These are phyloP conservation scores for Eucalyptus regnans DNA, from an alignment of 345 rosid species.

Conservation along the genomic window DNA sequence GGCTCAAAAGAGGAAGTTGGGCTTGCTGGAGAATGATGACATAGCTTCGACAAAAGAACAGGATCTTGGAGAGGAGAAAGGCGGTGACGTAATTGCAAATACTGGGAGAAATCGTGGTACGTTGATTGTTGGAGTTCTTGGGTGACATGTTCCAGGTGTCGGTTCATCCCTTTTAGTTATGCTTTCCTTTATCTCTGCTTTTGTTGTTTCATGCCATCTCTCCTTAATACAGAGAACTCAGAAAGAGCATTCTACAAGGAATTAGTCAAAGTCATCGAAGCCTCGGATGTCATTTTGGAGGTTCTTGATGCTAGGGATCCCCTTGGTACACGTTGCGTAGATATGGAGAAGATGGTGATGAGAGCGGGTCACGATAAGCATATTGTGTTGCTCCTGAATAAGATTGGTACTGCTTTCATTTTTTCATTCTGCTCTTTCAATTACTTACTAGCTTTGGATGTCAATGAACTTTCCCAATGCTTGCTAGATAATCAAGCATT, in stretches of 20 bases:
- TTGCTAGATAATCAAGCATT: background rate
- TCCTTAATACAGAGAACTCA: conserved; percentile 44
- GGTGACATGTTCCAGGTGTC: background rate
- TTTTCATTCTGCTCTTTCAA: background rate
- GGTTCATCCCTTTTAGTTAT: background rate
- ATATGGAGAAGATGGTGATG: conserved; percentile 93
- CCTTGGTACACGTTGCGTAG: conserved; percentile 82
- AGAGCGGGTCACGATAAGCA: conserved; percentile 71
- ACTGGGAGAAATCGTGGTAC: conserved; percentile 46
- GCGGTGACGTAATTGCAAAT: background rate
- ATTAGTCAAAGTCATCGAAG: conserved; percentile 81
- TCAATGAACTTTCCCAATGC: background rate
- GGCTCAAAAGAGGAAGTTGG: conserved; percentile 78
- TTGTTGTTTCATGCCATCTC: background rate
- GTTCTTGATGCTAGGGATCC: conserved; percentile 97
- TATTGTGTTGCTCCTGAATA: conserved; percentile 77
- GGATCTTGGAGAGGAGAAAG: conserved; percentile 12
- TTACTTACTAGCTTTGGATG: background rate
- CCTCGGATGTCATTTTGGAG: conserved; percentile 90
- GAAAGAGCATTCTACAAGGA: conserved; percentile 96
- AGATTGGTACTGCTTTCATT: conserved; percentile 51
- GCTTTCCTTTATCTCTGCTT: background rate
- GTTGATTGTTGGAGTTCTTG: background rate
- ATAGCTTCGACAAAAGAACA: background rate
- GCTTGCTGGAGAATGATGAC: conserved; percentile 37